Conservation (phyloP, 2,329 filamentous ascomycete genomes). For the Elsinoe ampelina region DNA sequence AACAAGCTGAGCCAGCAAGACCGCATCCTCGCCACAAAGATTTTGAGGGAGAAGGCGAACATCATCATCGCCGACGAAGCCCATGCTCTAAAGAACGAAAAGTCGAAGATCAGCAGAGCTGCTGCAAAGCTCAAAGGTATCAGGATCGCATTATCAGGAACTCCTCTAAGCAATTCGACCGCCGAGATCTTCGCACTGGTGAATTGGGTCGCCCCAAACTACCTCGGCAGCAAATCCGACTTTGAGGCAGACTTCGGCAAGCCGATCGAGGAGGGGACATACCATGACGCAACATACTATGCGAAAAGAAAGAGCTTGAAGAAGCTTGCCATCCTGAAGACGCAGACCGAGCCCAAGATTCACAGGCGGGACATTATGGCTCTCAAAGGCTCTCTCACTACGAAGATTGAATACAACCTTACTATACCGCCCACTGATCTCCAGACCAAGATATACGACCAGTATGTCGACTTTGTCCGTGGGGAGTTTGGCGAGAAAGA, state of each 20-base stretch:
- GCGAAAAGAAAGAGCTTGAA: slow-evolving; percentile 55
- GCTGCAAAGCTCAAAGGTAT: slow-evolving; percentile 52
- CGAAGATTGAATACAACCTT: slow-evolving; percentile 75
- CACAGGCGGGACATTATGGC: slow-evolving; percentile 62
- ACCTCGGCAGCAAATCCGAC: slow-evolving; percentile 57
- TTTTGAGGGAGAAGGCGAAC: slow-evolving; percentile 53
- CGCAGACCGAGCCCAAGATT: slow-evolving; percentile 67
- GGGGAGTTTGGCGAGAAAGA: slow-evolving; percentile 25
- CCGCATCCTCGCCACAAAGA: slow-evolving; percentile 33
- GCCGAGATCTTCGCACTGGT: slow-evolving; percentile 81
- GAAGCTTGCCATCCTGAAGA: slow-evolving; percentile 60
- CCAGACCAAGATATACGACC: slow-evolving; percentile 55
- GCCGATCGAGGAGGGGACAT: slow-evolving; percentile 66
- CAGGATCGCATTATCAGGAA: slow-evolving; percentile 78
- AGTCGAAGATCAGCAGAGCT: slow-evolving; percentile 43
- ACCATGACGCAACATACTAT: slow-evolving; percentile 47
- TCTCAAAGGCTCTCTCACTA: slow-evolving; percentile 57
- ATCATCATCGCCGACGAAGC: slow-evolving; percentile 81
- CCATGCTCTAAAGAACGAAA: slow-evolving; percentile 63
- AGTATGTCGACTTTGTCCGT: slow-evolving; percentile 39
- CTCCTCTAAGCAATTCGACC: slow-evolving; percentile 76
- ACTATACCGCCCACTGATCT: slow-evolving; percentile 58
- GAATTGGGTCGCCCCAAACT: slow-evolving; percentile 74
- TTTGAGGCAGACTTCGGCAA: slow-evolving; percentile 62
- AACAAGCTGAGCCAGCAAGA: slow-evolving; percentile 49